These are phyloP conservation scores for Galeopsis tetrahit DNA, from an alignment of 257 asterid species.

Conservation along the genomic window DNA sequence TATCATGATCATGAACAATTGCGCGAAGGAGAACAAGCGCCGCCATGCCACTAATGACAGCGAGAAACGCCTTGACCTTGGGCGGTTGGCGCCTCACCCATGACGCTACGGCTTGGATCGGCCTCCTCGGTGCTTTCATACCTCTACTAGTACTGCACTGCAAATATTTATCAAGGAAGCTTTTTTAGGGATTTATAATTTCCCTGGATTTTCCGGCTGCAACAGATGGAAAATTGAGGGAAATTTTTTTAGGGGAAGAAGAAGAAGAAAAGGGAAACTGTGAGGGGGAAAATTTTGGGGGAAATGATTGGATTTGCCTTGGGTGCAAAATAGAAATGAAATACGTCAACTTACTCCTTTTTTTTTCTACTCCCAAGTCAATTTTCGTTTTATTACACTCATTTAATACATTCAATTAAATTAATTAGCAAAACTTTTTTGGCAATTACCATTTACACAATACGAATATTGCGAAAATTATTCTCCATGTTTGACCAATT, in stretches of 20 bases:
- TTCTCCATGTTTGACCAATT: neutral
- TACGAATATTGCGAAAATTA: neutral
- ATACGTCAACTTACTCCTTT: conserved; percentile 32
- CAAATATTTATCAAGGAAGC: neutral
- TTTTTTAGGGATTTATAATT: conserved; percentile 4
- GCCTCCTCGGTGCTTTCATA: conserved; percentile 63
- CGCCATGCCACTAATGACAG: conserved; percentile 70
- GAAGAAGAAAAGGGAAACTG: neutral
- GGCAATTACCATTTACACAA: neutral
- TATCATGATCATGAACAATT: conserved; percentile 79
- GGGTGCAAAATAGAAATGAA: neutral
- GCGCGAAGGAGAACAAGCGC: conserved; percentile 69
- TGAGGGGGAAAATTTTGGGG: conserved; percentile 19
- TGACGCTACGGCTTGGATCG: conserved; percentile 65
- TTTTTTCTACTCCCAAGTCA: too few species aligned
- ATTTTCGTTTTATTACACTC: too few species aligned
- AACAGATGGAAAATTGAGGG: conserved; percentile 24
- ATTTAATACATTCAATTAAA: too few species aligned
- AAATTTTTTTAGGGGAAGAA: conserved; percentile 27
- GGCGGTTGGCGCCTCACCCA: conserved; percentile 90
- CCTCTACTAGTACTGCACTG: neutral
- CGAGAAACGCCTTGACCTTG: conserved; percentile 79
- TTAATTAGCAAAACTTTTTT: too few species aligned
- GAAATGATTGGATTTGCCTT: neutral
- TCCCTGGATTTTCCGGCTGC: conserved; percentile 31